Evolutionary conservation across 2,329 filamentous ascomycete genomes (phyloP), one percentile per base, ranked within the genome.

Genomic region (Diaporthe ilicicola): DNA sequence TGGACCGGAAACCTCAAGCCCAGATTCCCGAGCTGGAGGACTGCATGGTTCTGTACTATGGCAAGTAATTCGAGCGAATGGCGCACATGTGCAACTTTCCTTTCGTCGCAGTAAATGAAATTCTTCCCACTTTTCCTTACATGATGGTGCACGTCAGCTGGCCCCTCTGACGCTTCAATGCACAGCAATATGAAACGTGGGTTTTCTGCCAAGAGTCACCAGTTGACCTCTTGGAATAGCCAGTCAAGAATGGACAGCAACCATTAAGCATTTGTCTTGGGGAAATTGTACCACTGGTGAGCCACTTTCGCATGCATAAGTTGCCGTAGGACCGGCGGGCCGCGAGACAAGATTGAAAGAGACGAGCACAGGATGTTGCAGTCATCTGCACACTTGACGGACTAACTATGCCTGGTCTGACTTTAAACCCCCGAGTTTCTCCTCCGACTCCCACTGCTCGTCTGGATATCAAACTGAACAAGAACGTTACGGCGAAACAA

Each of bases 171-270:
- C 5, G 24, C 3, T 27, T 17, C 15, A 62, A 39, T 77, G 19
- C 75, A 78, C 55, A 75, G 73, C 22, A 74, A 75, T 22, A 77
- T 77, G 76, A 66, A 77, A 8, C 55, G 73, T 32, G 74, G 76
- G 1, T 27, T 78, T n/a, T 66, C 76, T 6, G 51, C 72, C 5
- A 32, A 66, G 22, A 74, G 74, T 39, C 65, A 68, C 24, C 53
- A n/a, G n/a, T n/a, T n/a, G n/a, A n/a, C n/a, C n/a, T 77, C 8
- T 68, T 78, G 37, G 74, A 77, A 48, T 79, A 76, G 77, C 62
- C 62, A 2, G 77, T 77, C 15, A 75, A 77, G 65, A 76, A 78
- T 73, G 77, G 77, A 2, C 79, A 77, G 77, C 76, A 67, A 42
- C 75, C 75, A 22, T 55, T 80, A 22, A 76, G 76, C 66, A 32